phyloP scores from a whole-genome alignment of 2,329 filamentous ascomycete genomes.

The Ceratocystis eucalypticola region DNA sequence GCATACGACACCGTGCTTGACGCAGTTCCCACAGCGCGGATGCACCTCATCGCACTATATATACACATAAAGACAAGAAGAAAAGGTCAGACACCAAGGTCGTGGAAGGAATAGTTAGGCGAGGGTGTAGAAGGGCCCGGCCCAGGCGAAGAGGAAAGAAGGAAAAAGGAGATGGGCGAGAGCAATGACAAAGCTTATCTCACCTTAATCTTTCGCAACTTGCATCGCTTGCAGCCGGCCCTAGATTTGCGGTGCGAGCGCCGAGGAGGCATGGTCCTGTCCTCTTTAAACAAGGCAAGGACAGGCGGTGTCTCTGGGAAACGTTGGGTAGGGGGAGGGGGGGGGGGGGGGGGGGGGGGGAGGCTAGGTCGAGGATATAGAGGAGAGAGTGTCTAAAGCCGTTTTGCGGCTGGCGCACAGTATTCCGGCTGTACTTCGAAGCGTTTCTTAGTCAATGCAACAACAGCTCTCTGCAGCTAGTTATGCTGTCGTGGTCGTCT shows the following conservation, averaged over 20 bases:
- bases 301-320: neutral
- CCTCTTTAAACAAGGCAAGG: neutral
- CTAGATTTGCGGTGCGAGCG: conserved; percentile 58
- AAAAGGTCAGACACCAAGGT: neutral
- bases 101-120: neutral
- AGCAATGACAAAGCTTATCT: conserved; percentile 2
- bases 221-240: conserved; percentile 52
- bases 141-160: neutral
- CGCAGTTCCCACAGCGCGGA: conserved; percentile 51
- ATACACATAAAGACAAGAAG: neutral
- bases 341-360: neutral
- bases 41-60: conserved; percentile 51
- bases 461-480: neutral
- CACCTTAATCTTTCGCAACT: conserved; percentile 57
- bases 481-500: neutral
- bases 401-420: neutral
- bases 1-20: conserved; percentile 52
- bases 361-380: neutral
- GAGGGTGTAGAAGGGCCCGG: neutral
- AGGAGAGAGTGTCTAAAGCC: neutral
- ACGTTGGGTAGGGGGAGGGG: neutral
- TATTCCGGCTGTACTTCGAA: neutral
- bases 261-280: conserved; percentile 44
- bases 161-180: neutral
- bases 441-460: too few species aligned